phyloP scores from a whole-genome alignment of 805 yeast species.

The Metschnikowia peoriensis region DNA sequence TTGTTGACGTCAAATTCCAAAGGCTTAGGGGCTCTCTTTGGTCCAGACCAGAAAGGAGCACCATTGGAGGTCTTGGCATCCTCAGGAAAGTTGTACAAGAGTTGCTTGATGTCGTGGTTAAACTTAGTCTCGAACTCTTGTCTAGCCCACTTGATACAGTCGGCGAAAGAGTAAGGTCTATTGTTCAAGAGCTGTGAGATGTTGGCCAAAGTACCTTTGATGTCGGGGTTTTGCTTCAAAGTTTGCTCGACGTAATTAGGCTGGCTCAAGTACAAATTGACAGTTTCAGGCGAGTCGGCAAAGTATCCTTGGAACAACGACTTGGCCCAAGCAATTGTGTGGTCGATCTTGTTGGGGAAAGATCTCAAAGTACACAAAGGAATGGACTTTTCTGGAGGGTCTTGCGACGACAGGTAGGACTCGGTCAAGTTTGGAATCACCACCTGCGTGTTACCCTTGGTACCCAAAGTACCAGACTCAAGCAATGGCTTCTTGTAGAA shows the following conservation, averaged over 20 bases:
- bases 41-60: conserved; percentile 96
- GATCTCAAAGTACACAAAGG: conserved; percentile 97
- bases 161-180: conserved; percentile 88
- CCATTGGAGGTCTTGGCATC: conserved; percentile 91
- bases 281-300: conserved; percentile 88
- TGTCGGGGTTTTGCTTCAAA: conserved; percentile 89
- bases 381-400: conserved; percentile 97
- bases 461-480: conserved; percentile 97
- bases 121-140: conserved; percentile 81
- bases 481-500: conserved; percentile 86
- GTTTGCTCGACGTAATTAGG: conserved; percentile 91
- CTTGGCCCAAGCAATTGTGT: conserved; percentile 99
- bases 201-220: conserved; percentile 80
- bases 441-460: conserved; percentile 98
- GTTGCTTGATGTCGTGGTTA: conserved; percentile 82
- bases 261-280: conserved; percentile 84
- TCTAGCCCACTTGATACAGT: conserved; percentile 95
- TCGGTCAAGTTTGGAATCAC: conserved; percentile 92
- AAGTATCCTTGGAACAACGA: conserved; percentile 90
- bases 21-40: conserved; percentile 95
- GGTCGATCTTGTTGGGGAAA: conserved; percentile 97
- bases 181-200: conserved; percentile 70
- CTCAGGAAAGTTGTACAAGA: conserved; percentile 89
- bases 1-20: conserved; percentile 72
- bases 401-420: conserved; percentile 93